Percentiles rank a stretch among this genome's conserved stretches.
Evolutionary conservation across 805 yeast genomes (phyloP).

Genomic region (Nakazawaea peltata): DNA sequence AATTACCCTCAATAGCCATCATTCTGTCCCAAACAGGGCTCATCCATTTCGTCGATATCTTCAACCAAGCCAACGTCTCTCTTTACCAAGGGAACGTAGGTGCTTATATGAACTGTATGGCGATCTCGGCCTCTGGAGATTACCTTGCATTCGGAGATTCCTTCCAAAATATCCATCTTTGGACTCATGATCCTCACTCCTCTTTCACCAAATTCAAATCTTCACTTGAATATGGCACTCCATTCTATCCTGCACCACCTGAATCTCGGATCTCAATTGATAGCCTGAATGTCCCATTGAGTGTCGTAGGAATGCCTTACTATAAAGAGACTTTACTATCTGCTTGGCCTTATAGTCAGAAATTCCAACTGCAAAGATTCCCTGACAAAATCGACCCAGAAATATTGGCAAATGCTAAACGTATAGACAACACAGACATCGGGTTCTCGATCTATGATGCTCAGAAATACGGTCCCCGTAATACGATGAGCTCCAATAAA

Average conservation of each 20-base stretch:
- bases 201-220: constrained; percentile 28
- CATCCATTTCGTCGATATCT: constrained; percentile 76
- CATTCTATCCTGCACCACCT: constrained; percentile 20
- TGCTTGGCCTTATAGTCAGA: constrained; percentile 62
- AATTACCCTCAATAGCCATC: constrained; percentile 66
- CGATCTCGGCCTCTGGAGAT: constrained; percentile 67
- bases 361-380: constrained; percentile 53
- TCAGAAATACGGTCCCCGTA: constrained; percentile 49
- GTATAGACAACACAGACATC: constrained; percentile 24
- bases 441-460: constrained; percentile 46
- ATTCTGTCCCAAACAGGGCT: constrained; percentile 76
- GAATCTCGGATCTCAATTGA: constrained; percentile 27
- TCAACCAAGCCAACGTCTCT: constrained; percentile 61
- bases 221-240: constrained; percentile 52
- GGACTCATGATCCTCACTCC: constrained; percentile 48
- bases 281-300: constrained; percentile 47
- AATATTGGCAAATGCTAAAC: constrained; percentile 29
- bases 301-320: constrained; percentile 77
- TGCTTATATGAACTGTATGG: constrained; percentile 38
- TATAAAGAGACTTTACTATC: constrained; percentile 72
- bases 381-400: constrained; percentile 46
- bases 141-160: constrained; percentile 63
- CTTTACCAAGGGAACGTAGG: constrained; percentile 60
- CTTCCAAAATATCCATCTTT: constrained; percentile 52
- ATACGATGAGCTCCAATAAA: constrained; percentile 34